Base-by-base conservation (phyloP, 2,329 filamentous ascomycete genomes). In the Ceratocystis smalleyi region DNA sequence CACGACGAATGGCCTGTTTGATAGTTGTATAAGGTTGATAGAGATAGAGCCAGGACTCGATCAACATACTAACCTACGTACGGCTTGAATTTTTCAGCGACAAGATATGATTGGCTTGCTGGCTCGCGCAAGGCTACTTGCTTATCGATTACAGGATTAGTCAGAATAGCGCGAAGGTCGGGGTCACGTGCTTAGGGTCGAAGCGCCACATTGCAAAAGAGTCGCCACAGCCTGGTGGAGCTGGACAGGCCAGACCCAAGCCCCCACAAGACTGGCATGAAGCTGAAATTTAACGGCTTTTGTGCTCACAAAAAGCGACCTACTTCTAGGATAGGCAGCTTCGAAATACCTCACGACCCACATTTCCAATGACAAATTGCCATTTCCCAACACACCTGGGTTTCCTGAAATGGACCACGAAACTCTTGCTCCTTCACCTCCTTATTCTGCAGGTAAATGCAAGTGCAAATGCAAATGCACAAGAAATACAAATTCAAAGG, bases 61-160 rank as follows among this genome's bases (percentile, higher is more conserved):
- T 57, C 15, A 32, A 30, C 54, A 3, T 12, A 40, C 35, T 12
- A 40, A 40, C 35, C 3, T 40, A 4, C 35, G 35, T 4, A 40
- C 3, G 4, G 54, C 54, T 27, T n/a, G 54, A 57, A 35, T 35
- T 57, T 57, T 57, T 35, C 54, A 57, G 27, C 7, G 51, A 55
- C 12, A 17, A 27, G 51, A 27, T 27, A 55, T 55, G 22, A 27
- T 49, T 40, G 35, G 19, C 47, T 5, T 27, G 17, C 17, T 51
- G 22, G 24, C n/a, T 57, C 32, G 54, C 54, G 54, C 54, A 57
- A 57, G 54, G 54, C 54, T 57, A 30, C 54, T 57, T 40, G 32
- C 7, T 8, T 55, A 55, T 55, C 51, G 51, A 55, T 55, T 30
- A 17, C 10, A 4, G 17, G 5, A 32, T 19, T 30, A 27, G 43